Base-by-base conservation (phyloP, 345 rosid species). In the Euphorbia tirucalli region DNA sequence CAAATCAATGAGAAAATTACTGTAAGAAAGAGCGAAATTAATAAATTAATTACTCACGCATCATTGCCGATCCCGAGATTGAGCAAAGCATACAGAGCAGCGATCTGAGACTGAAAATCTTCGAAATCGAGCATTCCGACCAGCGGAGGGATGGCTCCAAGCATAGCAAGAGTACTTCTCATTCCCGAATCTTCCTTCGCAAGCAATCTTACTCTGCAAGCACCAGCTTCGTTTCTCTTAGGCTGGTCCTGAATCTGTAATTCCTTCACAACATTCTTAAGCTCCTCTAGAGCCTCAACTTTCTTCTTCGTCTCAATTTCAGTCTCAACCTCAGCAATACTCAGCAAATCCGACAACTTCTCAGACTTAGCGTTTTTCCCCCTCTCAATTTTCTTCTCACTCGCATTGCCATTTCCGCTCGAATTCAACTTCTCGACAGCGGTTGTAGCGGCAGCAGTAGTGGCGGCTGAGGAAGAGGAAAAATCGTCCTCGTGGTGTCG, bases 31-130 rank as follows among this genome's bases (percentile, higher is more conserved):
- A 43, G 22, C 5, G 7, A 48, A 3, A 1, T 21, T 10, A 61
- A 43, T 4, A 15, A 61, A 39, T 46, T 24, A 70, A 50, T 56
- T 24, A 86, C 97, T 89, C 65, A 92, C 99, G 54, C 79, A 66
- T 92, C 97, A 68, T 92, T 95, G 57, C 93, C 97, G 78, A 92
- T 92, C 50, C 93, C 97, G 22, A 95, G 91, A 83, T 95, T 95
- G 61, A 95, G 97, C 77, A 95, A 70, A 39, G 96, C 95, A 46
- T 95, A 95, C 43, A 95, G 92, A 4, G 97, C 80, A 44, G 91
- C 86, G 79, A 90, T 86, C 79, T 83, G 93, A 30, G 89, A 70
- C 27, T 85, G 87, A 28, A 63, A 73, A 19, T 84, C 80, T 14
- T 69, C 83, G 69, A 71, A 66, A 69, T 90, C 97, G 55, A 95